Evolutionary conservation across 163 green algal genomes (phyloP), one percentile per base, ranked within the genome.

Genomic region (Volvox carteri): DNA sequence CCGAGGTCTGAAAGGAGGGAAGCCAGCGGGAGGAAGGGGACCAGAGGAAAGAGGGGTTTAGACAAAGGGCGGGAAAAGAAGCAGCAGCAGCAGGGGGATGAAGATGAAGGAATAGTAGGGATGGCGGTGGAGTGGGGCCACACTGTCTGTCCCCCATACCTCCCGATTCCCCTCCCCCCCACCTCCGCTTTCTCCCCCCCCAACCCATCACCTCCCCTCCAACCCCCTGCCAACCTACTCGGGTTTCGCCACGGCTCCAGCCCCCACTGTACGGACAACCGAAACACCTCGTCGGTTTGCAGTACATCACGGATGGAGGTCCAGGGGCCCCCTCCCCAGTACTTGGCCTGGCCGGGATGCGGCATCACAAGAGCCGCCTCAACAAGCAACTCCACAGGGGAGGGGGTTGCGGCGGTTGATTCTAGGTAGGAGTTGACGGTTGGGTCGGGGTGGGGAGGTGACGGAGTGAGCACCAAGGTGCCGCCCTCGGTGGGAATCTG

Each of bases 331-430:
- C n/a, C 56, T 28, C 78, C 58, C 78, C 58, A 77, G 56, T 78
- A 65, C 78, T 86, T 86, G 60, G 58, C 28, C 58, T 78, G 78
- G 16, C 78, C 78, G 0, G 78, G 78, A 58, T 86, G 78, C 41
- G 58, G 58, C 78, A 76, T 77, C 7, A 86, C n/a, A 1, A 86
- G 4, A 4, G 60, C n/a, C 14, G n/a, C 25, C 28, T 33, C 28
- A 58, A 86, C 78, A 35, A 5, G 9, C 12, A 77, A 44, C 7
- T 62, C 41, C 78, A 60, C 39, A 0, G 78, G 48, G 25, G 16
- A 46, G n/a, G 0, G 42, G 1, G 54, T 46, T 14, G 28, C 37
- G 14, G 37, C 44, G 56, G 52, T 11, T 8, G 37, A 12, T 25
- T 72, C 1, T 33, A 48, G 78, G 37, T n/a, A 74, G 56, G 6